A percentile compares a stretch with the other conserved stretches of the same genome.
phyloP scores from a whole-genome alignment of 176 grass and related monocot species.

The Poa pratensis region DNA sequence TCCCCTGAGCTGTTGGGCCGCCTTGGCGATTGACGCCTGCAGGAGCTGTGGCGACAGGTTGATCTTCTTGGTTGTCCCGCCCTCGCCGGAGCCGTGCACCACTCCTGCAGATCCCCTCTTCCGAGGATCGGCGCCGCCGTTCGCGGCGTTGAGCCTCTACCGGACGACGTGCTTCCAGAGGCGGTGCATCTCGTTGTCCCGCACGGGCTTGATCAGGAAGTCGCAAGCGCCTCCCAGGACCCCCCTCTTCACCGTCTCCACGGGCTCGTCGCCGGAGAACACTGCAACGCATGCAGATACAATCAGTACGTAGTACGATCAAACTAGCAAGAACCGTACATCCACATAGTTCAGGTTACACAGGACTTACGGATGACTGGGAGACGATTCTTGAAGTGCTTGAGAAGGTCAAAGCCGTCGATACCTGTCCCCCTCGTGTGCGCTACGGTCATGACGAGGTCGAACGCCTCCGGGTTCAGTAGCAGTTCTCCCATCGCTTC shows the following conservation, averaged over 20 bases:
- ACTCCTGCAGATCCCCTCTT: background rate
- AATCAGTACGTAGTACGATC: background rate
- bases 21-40: background rate
- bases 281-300: background rate
- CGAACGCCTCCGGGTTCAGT: background rate
- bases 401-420: background rate
- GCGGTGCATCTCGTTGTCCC: background rate
- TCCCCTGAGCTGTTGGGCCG: background rate
- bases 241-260: background rate
- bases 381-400: background rate
- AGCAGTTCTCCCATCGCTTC: background rate
- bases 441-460: background rate
- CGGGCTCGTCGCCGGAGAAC: background rate
- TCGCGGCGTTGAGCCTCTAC: background rate
- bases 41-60: background rate
- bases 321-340: background rate
- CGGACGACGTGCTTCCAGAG: constrained; percentile 7
- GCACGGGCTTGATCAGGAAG: background rate
- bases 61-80: background rate
- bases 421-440: background rate
- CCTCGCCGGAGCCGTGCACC: background rate
- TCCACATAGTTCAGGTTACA: too few relatives aligned
- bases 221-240: background rate
- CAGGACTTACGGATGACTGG: background rate
- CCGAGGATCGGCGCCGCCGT: background rate